phyloP scores from a whole-genome alignment of 23 red algal genomes.

The Agarophyton chilense region DNA sequence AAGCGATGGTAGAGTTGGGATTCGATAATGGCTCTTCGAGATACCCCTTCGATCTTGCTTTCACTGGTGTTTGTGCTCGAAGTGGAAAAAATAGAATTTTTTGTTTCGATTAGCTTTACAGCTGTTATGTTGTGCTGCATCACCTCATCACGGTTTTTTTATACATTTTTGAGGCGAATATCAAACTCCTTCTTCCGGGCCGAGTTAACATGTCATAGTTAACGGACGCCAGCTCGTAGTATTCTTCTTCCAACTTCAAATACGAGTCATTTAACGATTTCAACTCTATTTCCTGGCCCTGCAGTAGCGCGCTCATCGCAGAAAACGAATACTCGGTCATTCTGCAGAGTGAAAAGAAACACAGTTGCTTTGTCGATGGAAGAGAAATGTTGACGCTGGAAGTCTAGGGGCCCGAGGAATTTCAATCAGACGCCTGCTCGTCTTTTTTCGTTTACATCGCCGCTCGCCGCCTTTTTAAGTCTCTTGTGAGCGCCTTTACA shows the following conservation, averaged over 20 bases:
- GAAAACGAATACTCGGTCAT: not conserved
- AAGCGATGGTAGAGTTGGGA: not conserved
- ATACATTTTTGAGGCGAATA: not conserved
- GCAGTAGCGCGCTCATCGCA: not conserved
- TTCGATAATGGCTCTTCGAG: not conserved
- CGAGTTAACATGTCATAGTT: not conserved
- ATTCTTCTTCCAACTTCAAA: constrained; percentile 30
- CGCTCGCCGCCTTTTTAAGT: too few relatives aligned
- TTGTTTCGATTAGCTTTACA: too few relatives aligned
- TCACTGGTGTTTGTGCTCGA: not conserved
- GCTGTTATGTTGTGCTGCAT: not conserved
- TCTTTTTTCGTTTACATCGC: too few relatives aligned
- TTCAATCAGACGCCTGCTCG: not conserved
- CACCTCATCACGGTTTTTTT: not conserved
- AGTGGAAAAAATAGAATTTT: not conserved
- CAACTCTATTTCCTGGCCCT: not conserved
- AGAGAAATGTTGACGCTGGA: not conserved
- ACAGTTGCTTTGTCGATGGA: not conserved
- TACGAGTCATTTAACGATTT: not conserved
- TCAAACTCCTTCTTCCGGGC: not conserved
- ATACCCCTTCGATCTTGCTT: not conserved
- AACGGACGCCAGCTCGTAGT: not conserved
- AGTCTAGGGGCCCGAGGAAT: not conserved
- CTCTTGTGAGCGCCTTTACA: too few relatives aligned
- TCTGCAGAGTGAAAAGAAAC: not conserved